Conservation (phyloP, 2,329 filamentous ascomycete genomes). For the Amylocarpus encephaloides region DNA sequence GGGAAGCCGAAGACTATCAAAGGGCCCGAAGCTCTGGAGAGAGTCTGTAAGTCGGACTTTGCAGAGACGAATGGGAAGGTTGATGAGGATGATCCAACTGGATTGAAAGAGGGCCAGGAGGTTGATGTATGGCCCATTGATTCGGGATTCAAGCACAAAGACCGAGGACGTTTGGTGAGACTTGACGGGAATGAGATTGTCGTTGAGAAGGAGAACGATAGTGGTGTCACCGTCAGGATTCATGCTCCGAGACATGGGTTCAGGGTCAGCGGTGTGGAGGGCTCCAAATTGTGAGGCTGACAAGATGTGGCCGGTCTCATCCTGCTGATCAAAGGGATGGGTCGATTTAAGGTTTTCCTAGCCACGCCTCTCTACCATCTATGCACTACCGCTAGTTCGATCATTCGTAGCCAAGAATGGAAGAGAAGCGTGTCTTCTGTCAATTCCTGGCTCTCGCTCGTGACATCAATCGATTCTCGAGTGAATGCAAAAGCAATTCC, state of each 20-base stretch:
- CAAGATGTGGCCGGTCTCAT: too few species aligned
- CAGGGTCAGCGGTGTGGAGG: conserved; percentile 32
- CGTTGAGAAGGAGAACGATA: conserved; percentile 42
- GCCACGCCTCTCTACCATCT: too few species aligned
- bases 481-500: too few species aligned
- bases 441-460: too few species aligned
- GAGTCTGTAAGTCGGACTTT: conserved; percentile 41
- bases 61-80: conserved; percentile 40
- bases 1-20: conserved; percentile 39
- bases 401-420: too few species aligned
- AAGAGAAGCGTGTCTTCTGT: too few species aligned
- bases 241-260: conserved; percentile 59
- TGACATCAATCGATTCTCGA: too few species aligned
- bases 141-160: conserved; percentile 51
- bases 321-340: background rate
- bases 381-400: too few species aligned
- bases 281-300: background rate
- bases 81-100: conserved; percentile 45
- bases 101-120: conserved; percentile 45
- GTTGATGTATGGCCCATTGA: conserved; percentile 58
- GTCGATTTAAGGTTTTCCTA: background rate
- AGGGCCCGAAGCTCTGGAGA: conserved; percentile 47
- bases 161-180: conserved; percentile 49
- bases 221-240: conserved; percentile 42
- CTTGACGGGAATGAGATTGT: conserved; percentile 51